Evolutionary conservation across 352 stramenopile species (phyloP).

Genomic region (Globisporangium cederbergense): DNA sequence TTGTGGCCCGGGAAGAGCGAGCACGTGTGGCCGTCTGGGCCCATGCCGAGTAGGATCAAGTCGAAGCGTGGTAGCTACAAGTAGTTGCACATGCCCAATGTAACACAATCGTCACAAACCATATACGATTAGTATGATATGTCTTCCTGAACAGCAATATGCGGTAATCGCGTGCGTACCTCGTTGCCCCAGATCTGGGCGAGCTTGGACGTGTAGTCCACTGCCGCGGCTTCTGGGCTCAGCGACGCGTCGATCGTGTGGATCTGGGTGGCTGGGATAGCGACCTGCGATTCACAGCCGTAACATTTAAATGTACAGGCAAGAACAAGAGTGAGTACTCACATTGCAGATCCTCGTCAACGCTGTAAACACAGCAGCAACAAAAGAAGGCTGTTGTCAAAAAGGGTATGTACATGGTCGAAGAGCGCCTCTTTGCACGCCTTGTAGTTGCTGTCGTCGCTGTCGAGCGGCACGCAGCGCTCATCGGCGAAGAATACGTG

Average conservation of each 20-base stretch:
- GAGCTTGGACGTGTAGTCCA: conserved; percentile 76
- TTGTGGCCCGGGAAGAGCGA: conserved; percentile 96
- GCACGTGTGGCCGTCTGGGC: conserved; percentile 97
- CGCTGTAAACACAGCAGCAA: neutral
- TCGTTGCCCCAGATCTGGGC: conserved; percentile 56
- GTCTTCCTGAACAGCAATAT: neutral
- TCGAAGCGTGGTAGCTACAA: conserved; percentile 89
- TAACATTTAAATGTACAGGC: neutral
- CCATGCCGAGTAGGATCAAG: conserved; percentile 95
- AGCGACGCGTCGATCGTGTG: conserved; percentile 89
- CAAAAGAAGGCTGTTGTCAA: neutral
- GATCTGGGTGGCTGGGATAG: conserved; percentile 80
- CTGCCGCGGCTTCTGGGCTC: conserved; percentile 55
- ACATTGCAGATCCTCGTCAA: neutral
- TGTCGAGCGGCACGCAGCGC: conserved; percentile 90
- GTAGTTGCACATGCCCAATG: neutral
- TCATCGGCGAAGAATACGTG: conserved; percentile 98
- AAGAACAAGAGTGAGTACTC: neutral
- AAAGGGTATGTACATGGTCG: conserved; percentile 46
- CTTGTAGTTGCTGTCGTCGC: conserved; percentile 96
- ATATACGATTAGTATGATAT: neutral
- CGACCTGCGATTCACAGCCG: conserved; percentile 29
- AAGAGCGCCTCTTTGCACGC: conserved; percentile 90
- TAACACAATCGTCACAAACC: neutral
- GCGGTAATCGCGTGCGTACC: conserved; percentile 19